phyloP scores from a whole-genome alignment of 108 stramenopile genomes.

The Skeletonema tropicum region DNA sequence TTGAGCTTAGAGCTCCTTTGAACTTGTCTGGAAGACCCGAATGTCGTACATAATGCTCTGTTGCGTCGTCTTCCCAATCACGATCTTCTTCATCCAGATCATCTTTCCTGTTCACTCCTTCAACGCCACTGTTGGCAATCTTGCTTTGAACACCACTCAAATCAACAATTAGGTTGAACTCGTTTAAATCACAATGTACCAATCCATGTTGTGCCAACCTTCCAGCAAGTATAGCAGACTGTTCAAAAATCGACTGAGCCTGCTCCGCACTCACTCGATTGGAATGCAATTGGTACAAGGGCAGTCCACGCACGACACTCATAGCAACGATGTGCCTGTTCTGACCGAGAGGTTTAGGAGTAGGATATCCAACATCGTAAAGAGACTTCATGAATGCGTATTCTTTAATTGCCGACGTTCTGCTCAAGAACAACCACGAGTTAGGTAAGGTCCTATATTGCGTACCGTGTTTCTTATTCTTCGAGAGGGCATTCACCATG shows the following conservation, averaged over 20 bases:
- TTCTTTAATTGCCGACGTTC: constrained; percentile 94
- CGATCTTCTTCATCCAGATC: constrained; percentile 7
- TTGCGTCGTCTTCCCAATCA: constrained; percentile 61
- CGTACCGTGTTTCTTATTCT: constrained; percentile 51
- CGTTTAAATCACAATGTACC: constrained; percentile 99
- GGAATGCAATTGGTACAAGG: constrained; percentile 89
- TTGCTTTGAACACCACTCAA: constrained; percentile 76
- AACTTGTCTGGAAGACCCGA: constrained; percentile 75
- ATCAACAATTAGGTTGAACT: constrained; percentile 99
- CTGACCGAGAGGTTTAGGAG: constrained; percentile 92
- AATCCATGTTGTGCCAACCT: constrained; percentile 92
- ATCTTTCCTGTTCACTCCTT: constrained; percentile 45
- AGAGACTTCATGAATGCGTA: constrained; percentile 98
- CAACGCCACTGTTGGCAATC: constrained; percentile 36
- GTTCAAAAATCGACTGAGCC: constrained; percentile 88
- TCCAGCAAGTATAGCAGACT: constrained; percentile 71
- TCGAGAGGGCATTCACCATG: constrained; percentile 58
- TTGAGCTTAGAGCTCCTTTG: constrained; percentile 74
- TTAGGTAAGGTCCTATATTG: constrained; percentile 56
- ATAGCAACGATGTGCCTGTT: constrained; percentile 95
- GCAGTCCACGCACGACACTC: constrained; percentile 85
- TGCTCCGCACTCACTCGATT: constrained; percentile 83
- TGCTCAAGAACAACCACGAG: constrained; percentile 96
- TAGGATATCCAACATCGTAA: constrained; percentile 92
- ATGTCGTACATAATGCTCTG: constrained; percentile 83